Conservation (phyloP, 768 basidiomycete species). For the Crucibulum laeve region DNA sequence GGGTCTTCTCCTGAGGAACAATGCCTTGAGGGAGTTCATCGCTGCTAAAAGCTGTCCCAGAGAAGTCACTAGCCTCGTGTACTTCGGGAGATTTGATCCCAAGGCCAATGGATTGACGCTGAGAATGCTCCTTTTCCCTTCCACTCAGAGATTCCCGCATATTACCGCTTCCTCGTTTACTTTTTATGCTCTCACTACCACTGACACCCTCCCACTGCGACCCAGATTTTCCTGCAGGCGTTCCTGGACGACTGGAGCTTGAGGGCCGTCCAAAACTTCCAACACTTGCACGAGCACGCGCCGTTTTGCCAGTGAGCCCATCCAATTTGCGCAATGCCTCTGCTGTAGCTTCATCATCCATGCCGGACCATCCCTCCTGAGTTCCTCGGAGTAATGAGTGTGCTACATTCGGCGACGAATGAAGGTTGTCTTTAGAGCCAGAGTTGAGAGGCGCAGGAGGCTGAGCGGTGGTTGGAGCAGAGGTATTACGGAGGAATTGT, state of each 20-base stretch:
- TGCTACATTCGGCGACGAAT: constrained; percentile 63
- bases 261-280: constrained; percentile 66
- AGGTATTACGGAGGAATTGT: constrained; percentile 65
- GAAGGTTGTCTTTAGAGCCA: constrained; percentile 39
- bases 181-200: constrained; percentile 31
- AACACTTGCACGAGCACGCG: constrained; percentile 74
- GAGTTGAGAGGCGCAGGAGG: constrained; percentile 29
- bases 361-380: constrained; percentile 85
- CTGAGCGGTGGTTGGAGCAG: constrained; percentile 33
- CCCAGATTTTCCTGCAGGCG: constrained; percentile 61
- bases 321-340: constrained; percentile 93
- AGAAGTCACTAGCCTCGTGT: constrained; percentile 36
- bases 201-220: constrained; percentile 77
- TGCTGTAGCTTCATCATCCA: constrained; percentile 85
- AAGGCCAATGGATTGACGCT: constrained; percentile 29
- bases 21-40: constrained; percentile 50
- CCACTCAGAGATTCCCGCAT: constrained; percentile 33
- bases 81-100: constrained; percentile 27
- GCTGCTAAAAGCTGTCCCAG: constrained; percentile 45
- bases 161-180: constrained; percentile 32
- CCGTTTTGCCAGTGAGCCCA: constrained; percentile 74
- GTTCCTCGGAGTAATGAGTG: constrained; percentile 84
- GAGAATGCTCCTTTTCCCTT: constrained; percentile 43
- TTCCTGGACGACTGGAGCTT: constrained; percentile 66
- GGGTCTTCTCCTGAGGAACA: constrained; percentile 53